phyloP scores from a whole-genome alignment of 2,329 filamentous ascomycete species.

The Cercospora citrullina region DNA sequence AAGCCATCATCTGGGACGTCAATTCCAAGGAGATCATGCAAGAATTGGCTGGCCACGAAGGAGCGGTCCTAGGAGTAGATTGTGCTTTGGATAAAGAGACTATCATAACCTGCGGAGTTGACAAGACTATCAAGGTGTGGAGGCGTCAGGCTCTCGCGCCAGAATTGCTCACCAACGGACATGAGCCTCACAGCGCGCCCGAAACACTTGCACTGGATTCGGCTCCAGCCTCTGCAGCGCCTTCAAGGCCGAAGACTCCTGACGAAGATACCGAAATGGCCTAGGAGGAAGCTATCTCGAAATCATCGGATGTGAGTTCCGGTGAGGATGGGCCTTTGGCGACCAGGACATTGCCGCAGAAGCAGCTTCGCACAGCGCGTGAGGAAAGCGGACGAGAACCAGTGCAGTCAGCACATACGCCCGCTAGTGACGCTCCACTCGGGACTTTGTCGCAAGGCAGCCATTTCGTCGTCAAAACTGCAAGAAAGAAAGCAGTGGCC shows the following conservation, averaged over 20 bases:
- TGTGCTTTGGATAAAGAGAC: constrained; percentile 56
- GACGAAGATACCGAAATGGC: constrained; percentile 18
- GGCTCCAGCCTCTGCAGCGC: constrained; percentile 11
- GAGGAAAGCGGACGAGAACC: neutral
- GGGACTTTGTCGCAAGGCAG: neutral
- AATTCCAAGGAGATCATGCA: constrained; percentile 81
- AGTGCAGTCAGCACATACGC: neutral
- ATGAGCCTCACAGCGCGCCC: neutral
- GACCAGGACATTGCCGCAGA: neutral
- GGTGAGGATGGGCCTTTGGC: neutral
- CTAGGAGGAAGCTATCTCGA: neutral
- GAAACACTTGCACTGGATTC: neutral
- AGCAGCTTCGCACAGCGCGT: neutral
- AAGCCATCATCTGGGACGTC: constrained; percentile 87
- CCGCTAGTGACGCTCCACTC: neutral
- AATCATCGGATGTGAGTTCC: neutral
- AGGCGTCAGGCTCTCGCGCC: constrained; percentile 36
- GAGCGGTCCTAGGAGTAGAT: constrained; percentile 61
- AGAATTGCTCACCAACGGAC: constrained; percentile 12
- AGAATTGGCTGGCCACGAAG: constrained; percentile 57
- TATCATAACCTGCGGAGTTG: constrained; percentile 63
- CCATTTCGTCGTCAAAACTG: neutral
- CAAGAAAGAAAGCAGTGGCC: neutral
- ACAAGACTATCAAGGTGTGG: constrained; percentile 64
- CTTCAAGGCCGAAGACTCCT: constrained; percentile 16